Base-by-base conservation (phyloP, 2,329 filamentous ascomycete genomes). In the Aspergillus sp. region DNA sequence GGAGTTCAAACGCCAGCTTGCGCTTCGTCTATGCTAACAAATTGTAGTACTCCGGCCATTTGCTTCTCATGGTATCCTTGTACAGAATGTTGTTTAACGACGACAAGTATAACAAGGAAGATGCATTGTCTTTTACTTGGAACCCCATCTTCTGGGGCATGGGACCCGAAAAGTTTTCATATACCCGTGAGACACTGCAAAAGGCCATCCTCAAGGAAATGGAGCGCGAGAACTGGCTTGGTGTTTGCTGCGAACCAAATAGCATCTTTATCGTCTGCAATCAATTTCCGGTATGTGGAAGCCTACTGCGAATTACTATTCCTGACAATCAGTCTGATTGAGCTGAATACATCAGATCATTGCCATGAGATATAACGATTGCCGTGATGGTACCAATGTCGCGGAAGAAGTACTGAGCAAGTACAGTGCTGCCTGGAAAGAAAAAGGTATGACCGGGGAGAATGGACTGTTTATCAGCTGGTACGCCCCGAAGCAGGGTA, bases 181-280 rank as follows among this genome's bases (percentile, higher is more conserved):
- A 80, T 60, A 67, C 68, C 22, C 71, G 66, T 7, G 60, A 66
- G 70, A 60, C 23, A 3, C 65, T 81, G 49, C 77, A 81, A 61
- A 57, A 67, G n/a, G 72, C 69, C n/a, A 76, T 79, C 31, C 54
- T 77, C 23, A 54, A 61, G 23, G 70, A 78, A 61, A 80, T 81
- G 76, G 77, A 79, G 62, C 54, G 67, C 9, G 74, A 76, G 48
- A 68, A 67, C 0, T 81, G 77, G 77, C 64, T 79, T 2, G 77
- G 79, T 0, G 78, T 78, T 1, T 81, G 78, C 53, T 81, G 79
- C 58, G 79, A 81, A 66, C 79, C 78, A 1, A 81, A 81, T 65
- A 66, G 64, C 73, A 79, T 49, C 5, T 61, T 61, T 45, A 48
- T 61, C 28, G 59, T 53, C 19, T 81, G 79, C 67, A 81, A 80